Conservation (phyloP, 495 filamentous ascomycete species). For the Penicillium bialowiezense region DNA sequence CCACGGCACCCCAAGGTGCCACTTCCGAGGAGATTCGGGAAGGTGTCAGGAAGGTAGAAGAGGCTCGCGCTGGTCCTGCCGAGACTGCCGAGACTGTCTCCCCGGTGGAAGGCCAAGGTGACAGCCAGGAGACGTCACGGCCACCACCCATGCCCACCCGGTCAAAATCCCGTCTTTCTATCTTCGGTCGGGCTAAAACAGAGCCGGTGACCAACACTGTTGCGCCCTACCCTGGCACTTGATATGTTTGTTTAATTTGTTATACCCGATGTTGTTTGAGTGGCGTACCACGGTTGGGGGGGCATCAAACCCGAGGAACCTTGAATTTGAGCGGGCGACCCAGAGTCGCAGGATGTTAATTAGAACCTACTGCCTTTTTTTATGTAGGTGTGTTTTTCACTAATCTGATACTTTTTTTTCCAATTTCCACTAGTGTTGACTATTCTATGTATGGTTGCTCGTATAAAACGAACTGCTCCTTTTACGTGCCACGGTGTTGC, state of each 20-base stretch:
- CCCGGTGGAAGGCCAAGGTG: constrained; percentile 7
- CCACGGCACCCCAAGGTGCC: constrained; percentile 46
- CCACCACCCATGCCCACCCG: constrained; percentile 23
- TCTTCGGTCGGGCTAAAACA: constrained; percentile 29
- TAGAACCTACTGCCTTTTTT: background rate
- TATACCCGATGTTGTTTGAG: background rate
- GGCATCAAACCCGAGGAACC: constrained; percentile 3
- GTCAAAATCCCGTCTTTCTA: constrained; percentile 34
- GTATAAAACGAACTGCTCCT: no score
- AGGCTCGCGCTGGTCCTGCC: constrained; percentile 26
- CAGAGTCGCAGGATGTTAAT: background rate
- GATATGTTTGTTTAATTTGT: background rate
- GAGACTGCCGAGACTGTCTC: constrained; percentile 3
- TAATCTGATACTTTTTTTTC: no score
- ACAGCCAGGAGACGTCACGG: constrained; percentile 8
- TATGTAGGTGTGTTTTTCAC: no score
- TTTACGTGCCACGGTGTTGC: no score
- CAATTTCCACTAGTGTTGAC: no score
- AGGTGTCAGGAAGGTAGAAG: constrained; percentile 39
- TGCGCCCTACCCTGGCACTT: constrained; percentile 45
- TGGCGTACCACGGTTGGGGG: constrained; percentile 11
- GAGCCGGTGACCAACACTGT: constrained; percentile 25
- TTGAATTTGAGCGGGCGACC: background rate
- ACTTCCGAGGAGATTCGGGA: constrained; percentile 39
- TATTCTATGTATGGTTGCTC: no score